phyloP scores from a whole-genome alignment of 768 basidiomycete genomes.

The Psilocybe cubensis region DNA sequence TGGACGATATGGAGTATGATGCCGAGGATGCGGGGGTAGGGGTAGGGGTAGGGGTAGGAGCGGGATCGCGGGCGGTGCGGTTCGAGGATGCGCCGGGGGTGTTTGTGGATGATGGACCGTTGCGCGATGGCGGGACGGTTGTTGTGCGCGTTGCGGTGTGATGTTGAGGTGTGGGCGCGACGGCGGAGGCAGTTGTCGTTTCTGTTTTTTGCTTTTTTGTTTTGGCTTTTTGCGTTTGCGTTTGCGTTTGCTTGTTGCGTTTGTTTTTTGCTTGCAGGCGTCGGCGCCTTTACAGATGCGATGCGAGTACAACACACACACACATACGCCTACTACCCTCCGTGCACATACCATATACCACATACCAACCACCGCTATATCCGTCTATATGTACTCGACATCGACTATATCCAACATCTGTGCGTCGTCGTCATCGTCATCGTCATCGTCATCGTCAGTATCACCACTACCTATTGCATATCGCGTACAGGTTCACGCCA shows the following conservation, averaged over 20 bases:
- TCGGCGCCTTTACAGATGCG: background rate
- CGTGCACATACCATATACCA: too few relatives aligned
- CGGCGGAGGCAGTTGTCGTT: too few relatives aligned
- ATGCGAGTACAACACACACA: too few relatives aligned
- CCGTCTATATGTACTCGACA: too few relatives aligned
- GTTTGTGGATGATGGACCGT: constrained; percentile 44
- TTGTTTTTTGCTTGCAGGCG: background rate
- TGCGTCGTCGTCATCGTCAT: too few relatives aligned
- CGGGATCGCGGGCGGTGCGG: constrained; percentile 38
- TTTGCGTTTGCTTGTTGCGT: background rate
- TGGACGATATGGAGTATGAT: constrained; percentile 36
- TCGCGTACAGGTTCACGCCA: too few relatives aligned
- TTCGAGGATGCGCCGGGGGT: constrained; percentile 60
- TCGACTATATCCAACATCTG: too few relatives aligned
- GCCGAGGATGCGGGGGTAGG: constrained; percentile 20
- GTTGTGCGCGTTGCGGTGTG: constrained; percentile 44
- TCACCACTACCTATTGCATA: too few relatives aligned
- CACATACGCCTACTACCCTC: too few relatives aligned
- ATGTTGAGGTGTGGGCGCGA: background rate
- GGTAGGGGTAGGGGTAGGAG: background rate
- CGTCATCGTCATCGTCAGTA: too few relatives aligned
- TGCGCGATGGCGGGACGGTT: constrained; percentile 45
- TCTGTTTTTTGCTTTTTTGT: background rate
- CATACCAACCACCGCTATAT: too few relatives aligned
- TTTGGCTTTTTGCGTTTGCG: background rate